Evolutionary conservation across 2,329 filamentous ascomycete species (phyloP).

Genomic region (Fusarium citri): DNA sequence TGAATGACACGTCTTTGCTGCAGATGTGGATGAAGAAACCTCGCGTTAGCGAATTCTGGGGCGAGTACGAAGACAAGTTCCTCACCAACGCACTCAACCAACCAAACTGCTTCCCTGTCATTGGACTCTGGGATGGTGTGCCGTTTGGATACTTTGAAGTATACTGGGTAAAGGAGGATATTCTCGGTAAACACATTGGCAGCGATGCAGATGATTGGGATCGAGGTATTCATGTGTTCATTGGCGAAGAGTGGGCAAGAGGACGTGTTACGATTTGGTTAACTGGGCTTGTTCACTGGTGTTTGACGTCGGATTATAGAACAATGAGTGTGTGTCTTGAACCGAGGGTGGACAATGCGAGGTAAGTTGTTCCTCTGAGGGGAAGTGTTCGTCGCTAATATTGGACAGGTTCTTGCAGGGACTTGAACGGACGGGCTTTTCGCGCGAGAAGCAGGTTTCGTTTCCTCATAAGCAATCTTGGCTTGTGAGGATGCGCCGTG

Average conservation of each 20-base stretch:
- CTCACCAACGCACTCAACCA: conserved; percentile 73
- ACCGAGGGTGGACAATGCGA: conserved; percentile 89
- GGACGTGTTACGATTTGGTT: conserved; percentile 87
- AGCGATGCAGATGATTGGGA: conserved; percentile 81
- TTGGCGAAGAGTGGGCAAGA: conserved; percentile 92
- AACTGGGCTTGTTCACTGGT: conserved; percentile 87
- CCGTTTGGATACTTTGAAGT: conserved; percentile 98
- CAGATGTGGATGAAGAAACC: conserved; percentile 90
- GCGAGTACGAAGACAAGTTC: conserved; percentile 73
- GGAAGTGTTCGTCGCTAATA: neutral
- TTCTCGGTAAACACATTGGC: conserved; percentile 75
- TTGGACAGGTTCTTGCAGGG: conserved; percentile 62
- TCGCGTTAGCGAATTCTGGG: conserved; percentile 89
- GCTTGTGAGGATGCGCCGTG: conserved; percentile 81
- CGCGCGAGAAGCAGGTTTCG: conserved; percentile 85
- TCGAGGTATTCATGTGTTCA: conserved; percentile 85
- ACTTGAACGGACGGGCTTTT: conserved; percentile 80
- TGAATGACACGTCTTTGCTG: conserved; percentile 71
- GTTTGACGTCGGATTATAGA: conserved; percentile 79
- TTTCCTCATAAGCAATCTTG: conserved; percentile 95
- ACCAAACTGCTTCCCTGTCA: conserved; percentile 86
- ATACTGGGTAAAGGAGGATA: conserved; percentile 97
- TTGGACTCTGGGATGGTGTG: conserved; percentile 93
- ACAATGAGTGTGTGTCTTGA: conserved; percentile 89
- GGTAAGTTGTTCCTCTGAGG: conserved; percentile 65